Evolutionary conservation across 2,329 filamentous ascomycete species (phyloP).

Genomic region (Pyrenophora graminea): DNA sequence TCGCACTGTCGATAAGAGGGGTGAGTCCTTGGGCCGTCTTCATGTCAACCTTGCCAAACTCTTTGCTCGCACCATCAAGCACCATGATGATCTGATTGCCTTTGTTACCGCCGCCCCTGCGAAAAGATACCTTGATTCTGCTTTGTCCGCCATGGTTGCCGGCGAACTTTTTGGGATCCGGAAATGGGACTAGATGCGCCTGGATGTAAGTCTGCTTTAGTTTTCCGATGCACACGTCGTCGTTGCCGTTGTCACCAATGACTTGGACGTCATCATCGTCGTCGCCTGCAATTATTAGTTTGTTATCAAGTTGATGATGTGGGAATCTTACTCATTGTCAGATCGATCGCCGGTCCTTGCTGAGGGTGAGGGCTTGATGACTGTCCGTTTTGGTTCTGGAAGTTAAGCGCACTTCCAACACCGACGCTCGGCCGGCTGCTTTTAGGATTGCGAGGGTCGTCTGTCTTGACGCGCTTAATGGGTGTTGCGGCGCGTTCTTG

Average conservation of each 20-base stretch:
- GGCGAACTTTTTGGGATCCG: conserved; percentile 65
- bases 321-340: conserved; percentile 40
- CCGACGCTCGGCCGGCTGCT: conserved; percentile 22
- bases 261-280: conserved; percentile 66
- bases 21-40: conserved; percentile 69
- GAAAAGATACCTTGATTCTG: conserved; percentile 72
- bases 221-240: conserved; percentile 82
- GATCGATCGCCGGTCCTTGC: conserved; percentile 30
- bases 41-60: conserved; percentile 77
- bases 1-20: conserved; percentile 70
- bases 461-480: conserved; percentile 39
- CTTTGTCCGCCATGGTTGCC: conserved; percentile 65
- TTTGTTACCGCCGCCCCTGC: conserved; percentile 59
- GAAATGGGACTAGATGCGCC: conserved; percentile 69
- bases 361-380: conserved; percentile 3
- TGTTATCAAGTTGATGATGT: neutral
- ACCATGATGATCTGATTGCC: conserved; percentile 73
- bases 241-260: conserved; percentile 63
- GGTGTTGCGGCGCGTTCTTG: conserved; percentile 66
- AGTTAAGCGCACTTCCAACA: conserved; percentile 48
- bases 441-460: conserved; percentile 23
- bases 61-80: conserved; percentile 69
- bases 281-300: conserved; percentile 52
- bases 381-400: conserved; percentile 42
- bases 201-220: conserved; percentile 69